Evolutionary conservation across 148 eudicot species (phyloP).

Genomic region (Camellia lanceoleosa): DNA sequence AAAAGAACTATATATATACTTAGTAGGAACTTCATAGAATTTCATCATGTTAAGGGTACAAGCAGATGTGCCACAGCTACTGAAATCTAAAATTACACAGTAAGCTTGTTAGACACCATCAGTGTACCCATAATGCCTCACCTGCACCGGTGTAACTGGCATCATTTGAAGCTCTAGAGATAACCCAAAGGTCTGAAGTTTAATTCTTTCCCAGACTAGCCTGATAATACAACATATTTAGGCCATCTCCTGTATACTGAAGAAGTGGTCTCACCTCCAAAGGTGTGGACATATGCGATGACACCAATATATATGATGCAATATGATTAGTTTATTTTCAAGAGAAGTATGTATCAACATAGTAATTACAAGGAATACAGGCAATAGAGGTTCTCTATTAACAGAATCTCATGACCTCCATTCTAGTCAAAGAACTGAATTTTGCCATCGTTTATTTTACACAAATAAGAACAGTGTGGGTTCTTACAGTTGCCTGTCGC

Average conservation of each 20-base stretch:
- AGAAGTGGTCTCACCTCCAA: conserved; percentile 4
- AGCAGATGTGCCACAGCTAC: neutral
- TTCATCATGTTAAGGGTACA: neutral
- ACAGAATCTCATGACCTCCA: neutral
- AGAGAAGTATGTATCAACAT: neutral
- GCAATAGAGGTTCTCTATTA: neutral
- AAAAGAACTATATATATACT: neutral
- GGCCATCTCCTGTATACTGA: neutral
- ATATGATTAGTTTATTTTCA: neutral
- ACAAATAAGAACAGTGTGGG: neutral
- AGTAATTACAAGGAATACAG: neutral
- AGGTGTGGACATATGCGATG: neutral
- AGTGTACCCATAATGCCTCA: neutral
- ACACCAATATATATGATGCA: neutral
- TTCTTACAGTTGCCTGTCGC: neutral
- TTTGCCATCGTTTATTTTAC: neutral
- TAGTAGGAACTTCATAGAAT: conserved; percentile 6
- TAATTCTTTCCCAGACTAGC: neutral
- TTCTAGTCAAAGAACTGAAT: conserved; percentile 5
- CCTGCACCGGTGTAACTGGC: neutral
- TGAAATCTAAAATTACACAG: neutral
- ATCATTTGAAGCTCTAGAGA: neutral
- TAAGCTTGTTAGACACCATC: neutral
- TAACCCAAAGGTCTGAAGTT: neutral
- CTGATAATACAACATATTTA: neutral